Evolutionary conservation across 371 early-diverging fungal species (phyloP).

Genomic region (Mucor mucedo): DNA sequence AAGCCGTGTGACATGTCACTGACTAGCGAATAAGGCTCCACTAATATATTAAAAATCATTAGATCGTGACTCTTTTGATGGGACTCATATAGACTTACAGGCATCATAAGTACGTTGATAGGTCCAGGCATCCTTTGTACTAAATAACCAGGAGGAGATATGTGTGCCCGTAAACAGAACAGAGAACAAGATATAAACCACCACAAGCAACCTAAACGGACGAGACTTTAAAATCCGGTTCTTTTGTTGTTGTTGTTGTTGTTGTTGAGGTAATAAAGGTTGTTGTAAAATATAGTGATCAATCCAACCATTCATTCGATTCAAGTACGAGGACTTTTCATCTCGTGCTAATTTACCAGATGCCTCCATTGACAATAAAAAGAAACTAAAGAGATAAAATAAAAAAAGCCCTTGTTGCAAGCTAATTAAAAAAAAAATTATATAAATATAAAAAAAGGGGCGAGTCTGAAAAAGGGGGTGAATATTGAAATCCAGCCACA

Average conservation of each 20-base stretch:
- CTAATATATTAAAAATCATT: slow-evolving; percentile 4
- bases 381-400: slow-evolving; percentile 9
- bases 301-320: slow-evolving; percentile 15
- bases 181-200: slow-evolving; percentile 47
- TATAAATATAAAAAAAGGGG: neutral
- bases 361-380: neutral
- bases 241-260: slow-evolving; percentile 23
- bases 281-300: slow-evolving; percentile 14
- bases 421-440: neutral
- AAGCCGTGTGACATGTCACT: slow-evolving; percentile 47
- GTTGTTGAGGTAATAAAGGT: slow-evolving; percentile 13
- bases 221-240: slow-evolving; percentile 26
- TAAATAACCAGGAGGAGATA: slow-evolving; percentile 30
- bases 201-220: slow-evolving; percentile 31
- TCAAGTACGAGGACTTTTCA: slow-evolving; percentile 4
- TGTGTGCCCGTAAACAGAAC: slow-evolving; percentile 41
- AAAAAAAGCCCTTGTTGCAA: neutral
- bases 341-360: neutral
- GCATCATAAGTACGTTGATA: slow-evolving; percentile 48
- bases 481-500: neutral
- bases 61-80: neutral
- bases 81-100: slow-evolving; percentile 22
- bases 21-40: slow-evolving; percentile 40
- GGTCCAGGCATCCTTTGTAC: slow-evolving; percentile 9
- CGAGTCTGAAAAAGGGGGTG: neutral